Base-by-base conservation (phyloP, 2,329 filamentous ascomycete species). In the Xylaria sp. region DNA sequence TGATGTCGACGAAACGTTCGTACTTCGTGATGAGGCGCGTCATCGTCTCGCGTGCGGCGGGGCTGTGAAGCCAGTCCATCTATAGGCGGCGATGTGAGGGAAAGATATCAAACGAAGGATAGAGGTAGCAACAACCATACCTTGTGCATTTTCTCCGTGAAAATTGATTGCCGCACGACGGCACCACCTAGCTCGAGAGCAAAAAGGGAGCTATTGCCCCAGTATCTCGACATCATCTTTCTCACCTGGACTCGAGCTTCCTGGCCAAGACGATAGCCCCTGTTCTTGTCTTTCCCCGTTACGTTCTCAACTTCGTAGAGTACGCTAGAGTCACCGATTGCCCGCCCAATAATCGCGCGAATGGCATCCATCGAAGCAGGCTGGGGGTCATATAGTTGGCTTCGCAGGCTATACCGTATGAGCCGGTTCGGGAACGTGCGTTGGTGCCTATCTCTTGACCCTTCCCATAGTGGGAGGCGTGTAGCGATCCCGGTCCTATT, bases 41-140 rank as follows among this genome's bases (percentile, higher is more conserved):
- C 86, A 92, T 92, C 0, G 91, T 94, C 0, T 85, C 81, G 2
- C 79, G 80, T 0, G 89, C 84, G 0, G 88, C 83, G 0, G 92
- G 92, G 30, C 89, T 92, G 77, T 93, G 92, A 1, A 94, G 81
- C 92, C 92, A 95, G 79, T 93, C 91, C 55, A 94, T 88, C 71
- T 80, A 51, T 48, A 9, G 4, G 63, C 2, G 19, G 3, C 11
- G 9, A 59, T 14, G 19, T 58, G 9, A 56, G 60, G 60, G 12
- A 45, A 2, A 34, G 0, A 9, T 3, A 4, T 48, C 27, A 50
- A 48, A 17, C 6, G 34, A n/a, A 12, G 6, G 8, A 21, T 19
- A 45, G 11, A 1, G 19, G n/a, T 9, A 17, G 24, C 14, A n/a
- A 7, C 4, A 4, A 21, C 50, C 73, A 54, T 68, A 80, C 79